Base-by-base conservation (phyloP, 2,329 filamentous ascomycete genomes). In the Arthrocladium fulminans region DNA sequence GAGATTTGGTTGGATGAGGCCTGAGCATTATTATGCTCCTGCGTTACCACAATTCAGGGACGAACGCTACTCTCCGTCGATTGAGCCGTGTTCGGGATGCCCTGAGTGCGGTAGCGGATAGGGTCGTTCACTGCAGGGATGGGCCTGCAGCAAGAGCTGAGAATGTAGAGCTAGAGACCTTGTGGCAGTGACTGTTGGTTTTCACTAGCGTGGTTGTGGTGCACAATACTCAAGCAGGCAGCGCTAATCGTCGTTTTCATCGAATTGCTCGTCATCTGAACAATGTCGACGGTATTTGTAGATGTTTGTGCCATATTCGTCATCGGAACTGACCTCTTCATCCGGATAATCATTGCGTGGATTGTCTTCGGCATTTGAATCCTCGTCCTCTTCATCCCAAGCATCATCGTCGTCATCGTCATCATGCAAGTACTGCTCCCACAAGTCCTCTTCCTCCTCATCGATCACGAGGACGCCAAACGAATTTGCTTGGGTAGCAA, bases 361-460 rank as follows among this genome's bases (percentile, higher is more conserved):
- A 53, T 72, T 69, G 50, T 73, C 70, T 54, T 74, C 71, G 25
- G 71, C 71, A 59, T 83, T 82, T 30, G 77, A 77, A 54, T 82
- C 78, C 22, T 78, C 77, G 52, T 81, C 78, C 50, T 81, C 79
- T 27, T 72, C 77, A 53, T 79, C 72, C 65, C 73, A 78, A 39
- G 73, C 70, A 39, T 74, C 75, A 13, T 72, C 69, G 35, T 74
- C 74, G 13, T 66, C 65, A 10, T 74, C 71, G 12, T 76, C 73
- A n/a, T 74, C 69, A 48, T 71, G 69, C 3, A 73, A 68, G 59
- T 77, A 77, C 20, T 69, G 65, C 50, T 78, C 73, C 79, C 78
- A 82, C 46, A 75, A 69, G 35, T 75, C 68, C 54, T 79, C 65
- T 51, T 76, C 72, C 32, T 73, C 69, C 23, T 73, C 72, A 19